These are phyloP conservation scores for Botrytis paeoniae DNA, from an alignment of 2,329 filamentous ascomycete species.

Conservation along the genomic window DNA sequence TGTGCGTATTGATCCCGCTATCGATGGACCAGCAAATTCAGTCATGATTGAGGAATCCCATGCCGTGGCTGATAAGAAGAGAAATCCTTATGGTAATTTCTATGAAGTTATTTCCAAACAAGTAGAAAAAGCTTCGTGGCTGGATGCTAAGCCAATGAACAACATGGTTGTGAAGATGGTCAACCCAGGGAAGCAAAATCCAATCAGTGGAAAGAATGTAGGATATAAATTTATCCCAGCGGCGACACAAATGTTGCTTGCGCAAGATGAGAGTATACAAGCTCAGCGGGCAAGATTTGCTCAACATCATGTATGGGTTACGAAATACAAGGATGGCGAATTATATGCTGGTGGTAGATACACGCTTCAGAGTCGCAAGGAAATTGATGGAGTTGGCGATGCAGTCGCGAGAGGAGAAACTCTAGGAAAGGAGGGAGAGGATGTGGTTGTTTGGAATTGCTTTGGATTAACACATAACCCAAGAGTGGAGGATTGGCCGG, in stretches of 20 bases:
- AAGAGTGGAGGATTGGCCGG: conserved; percentile 81
- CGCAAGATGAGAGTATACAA: conserved; percentile 76
- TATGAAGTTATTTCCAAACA: conserved; percentile 47
- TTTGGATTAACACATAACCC: conserved; percentile 91
- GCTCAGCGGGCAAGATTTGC: conserved; percentile 91
- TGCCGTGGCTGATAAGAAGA: conserved; percentile 43
- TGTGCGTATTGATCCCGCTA: conserved; percentile 53
- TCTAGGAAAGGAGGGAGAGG: conserved; percentile 68
- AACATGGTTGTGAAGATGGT: conserved; percentile 81
- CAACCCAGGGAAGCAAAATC: conserved; percentile 76
- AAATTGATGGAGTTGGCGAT: conserved; percentile 50
- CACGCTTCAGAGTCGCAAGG: conserved; percentile 36
- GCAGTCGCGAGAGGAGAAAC: conserved; percentile 79
- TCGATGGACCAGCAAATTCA: conserved; percentile 54
- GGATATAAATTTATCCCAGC: conserved; percentile 85
- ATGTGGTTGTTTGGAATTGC: conserved; percentile 88
- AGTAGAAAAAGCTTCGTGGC: conserved; percentile 42
- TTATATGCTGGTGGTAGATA: conserved; percentile 38
- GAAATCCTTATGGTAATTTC: conserved; percentile 53
- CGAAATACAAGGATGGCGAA: conserved; percentile 64
- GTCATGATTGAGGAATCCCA: conserved; percentile 54
- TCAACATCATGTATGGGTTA: conserved; percentile 82
- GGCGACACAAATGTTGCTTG: conserved; percentile 75
- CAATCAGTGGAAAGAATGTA: conserved; percentile 76
- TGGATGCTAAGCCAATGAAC: conserved; percentile 46